Evolutionary conservation across 805 yeast genomes (phyloP).

Genomic region (Wickerhamomyces queroliae): DNA sequence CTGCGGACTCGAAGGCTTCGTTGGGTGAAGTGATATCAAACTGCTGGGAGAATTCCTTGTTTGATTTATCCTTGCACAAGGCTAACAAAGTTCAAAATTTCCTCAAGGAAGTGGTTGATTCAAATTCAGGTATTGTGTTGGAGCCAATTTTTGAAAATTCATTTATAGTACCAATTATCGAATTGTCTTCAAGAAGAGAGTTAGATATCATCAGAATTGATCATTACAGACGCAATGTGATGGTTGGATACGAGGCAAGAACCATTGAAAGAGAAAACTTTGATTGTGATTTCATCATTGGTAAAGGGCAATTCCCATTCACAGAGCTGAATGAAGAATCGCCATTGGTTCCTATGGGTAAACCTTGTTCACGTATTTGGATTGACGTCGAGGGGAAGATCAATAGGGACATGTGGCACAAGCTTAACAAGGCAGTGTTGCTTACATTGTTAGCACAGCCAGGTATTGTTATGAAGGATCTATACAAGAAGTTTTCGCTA

Average conservation of each 20-base stretch:
- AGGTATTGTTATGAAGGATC: slow-evolving; percentile 33
- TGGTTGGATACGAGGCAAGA: slow-evolving; percentile 70
- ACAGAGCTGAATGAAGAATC: slow-evolving; percentile 7
- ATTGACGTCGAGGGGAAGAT: slow-evolving; percentile 58
- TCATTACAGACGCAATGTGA: slow-evolving; percentile 38
- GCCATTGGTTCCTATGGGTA: slow-evolving; percentile 48
- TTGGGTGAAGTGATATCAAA: slow-evolving; percentile 22
- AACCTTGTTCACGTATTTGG: slow-evolving; percentile 69
- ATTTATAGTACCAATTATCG: slow-evolving; percentile 56
- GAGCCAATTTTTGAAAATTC: slow-evolving; percentile 53
- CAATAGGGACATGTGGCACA: slow-evolving; percentile 55
- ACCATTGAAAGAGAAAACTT: slow-evolving; percentile 60
- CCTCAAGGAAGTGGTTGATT: slow-evolving; percentile 34
- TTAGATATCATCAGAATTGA: slow-evolving; percentile 49
- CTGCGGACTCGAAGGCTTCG: slow-evolving; percentile 36
- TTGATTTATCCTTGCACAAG: slow-evolving; percentile 31
- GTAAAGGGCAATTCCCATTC: slow-evolving; percentile 11
- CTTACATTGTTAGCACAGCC: slow-evolving; percentile 46
- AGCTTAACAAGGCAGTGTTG: slow-evolving; percentile 41
- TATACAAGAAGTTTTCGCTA: slow-evolving; percentile 18
- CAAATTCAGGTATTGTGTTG: slow-evolving; percentile 48
- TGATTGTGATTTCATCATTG: slow-evolving; percentile 55
- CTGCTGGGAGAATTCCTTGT: slow-evolving; percentile 22
- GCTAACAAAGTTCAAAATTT: slow-evolving; percentile 42
- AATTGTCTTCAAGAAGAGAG: slow-evolving; percentile 37